These are phyloP conservation scores for Globisporangium ultimum DNA, from an alignment of 352 stramenopile genomes.

Conservation along the genomic window DNA sequence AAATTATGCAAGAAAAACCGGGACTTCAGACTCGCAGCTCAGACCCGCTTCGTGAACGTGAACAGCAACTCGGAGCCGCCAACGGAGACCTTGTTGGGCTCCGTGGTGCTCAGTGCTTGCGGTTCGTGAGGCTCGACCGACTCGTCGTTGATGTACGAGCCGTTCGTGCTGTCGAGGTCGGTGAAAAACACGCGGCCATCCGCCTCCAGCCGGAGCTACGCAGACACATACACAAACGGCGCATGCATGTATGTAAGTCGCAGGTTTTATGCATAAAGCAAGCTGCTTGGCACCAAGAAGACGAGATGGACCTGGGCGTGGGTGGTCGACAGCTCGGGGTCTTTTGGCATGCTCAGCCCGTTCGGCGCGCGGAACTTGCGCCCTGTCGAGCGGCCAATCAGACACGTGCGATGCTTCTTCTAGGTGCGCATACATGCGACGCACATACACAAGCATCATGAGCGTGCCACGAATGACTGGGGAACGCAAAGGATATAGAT, in stretches of 20 bases:
- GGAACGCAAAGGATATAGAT: not conserved
- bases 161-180: constrained; percentile 83
- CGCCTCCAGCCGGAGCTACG: constrained; percentile 61
- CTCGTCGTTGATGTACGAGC: constrained; percentile 60
- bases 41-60: constrained; percentile 37
- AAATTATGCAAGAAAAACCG: constrained; percentile 9
- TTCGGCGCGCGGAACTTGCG: constrained; percentile 73
- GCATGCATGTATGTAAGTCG: not conserved
- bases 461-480: not conserved
- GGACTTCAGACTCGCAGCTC: not conserved
- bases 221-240: not conserved
- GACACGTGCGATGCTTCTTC: constrained; percentile 50
- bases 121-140: constrained; percentile 46
- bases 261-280: not conserved
- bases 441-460: no score
- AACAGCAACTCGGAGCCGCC: constrained; percentile 55
- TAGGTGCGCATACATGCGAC: constrained; percentile 6
- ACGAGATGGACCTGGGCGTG: constrained; percentile 51
- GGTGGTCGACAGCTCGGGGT: constrained; percentile 79
- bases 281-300: not conserved
- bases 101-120: constrained; percentile 32
- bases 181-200: constrained; percentile 62
- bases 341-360: constrained; percentile 74
- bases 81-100: constrained; percentile 48
- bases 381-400: constrained; percentile 75